A percentile compares a stretch with the other conserved stretches of the same genome.
phyloP scores from a whole-genome alignment of 2,329 filamentous ascomycete genomes.

The Trichoderma guizhouense region DNA sequence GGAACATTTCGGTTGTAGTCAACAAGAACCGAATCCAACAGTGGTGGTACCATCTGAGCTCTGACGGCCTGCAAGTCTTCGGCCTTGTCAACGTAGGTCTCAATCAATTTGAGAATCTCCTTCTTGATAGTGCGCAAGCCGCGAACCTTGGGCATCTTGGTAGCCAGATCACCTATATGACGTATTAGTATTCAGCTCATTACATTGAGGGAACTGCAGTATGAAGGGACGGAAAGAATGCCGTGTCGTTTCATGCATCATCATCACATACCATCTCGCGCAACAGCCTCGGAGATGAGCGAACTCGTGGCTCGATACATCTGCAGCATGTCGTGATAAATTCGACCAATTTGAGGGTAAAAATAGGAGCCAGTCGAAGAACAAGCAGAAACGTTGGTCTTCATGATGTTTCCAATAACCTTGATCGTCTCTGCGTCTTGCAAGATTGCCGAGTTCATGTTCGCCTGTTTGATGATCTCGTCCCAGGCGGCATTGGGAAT shows the following conservation, averaged over 20 bases:
- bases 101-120: conserved; percentile 96
- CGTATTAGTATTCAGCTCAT: not conserved
- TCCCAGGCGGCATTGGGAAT: conserved; percentile 95
- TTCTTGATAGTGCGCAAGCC: conserved; percentile 98
- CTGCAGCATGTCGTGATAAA: conserved; percentile 97
- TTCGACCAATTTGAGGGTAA: conserved; percentile 94
- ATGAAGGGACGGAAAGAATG: not conserved
- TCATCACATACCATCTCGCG: conserved; percentile 64
- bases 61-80: conserved; percentile 94
- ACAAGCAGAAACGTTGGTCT: conserved; percentile 98
- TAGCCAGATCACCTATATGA: conserved; percentile 74
- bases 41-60: conserved; percentile 88
- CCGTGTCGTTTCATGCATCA: conserved; percentile 30
- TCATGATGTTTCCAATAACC: conserved; percentile 99
- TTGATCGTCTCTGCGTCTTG: conserved; percentile 96
- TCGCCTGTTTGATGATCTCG: conserved; percentile 85
- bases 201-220: not conserved
- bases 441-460: conserved; percentile 77
- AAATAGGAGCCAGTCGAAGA: conserved; percentile 96
- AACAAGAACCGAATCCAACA: conserved; percentile 87
- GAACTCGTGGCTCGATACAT: conserved; percentile 99
- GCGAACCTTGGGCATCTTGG: conserved; percentile 95
- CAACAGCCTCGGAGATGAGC: conserved; percentile 90
- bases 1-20: conserved; percentile 98
- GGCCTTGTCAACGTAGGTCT: conserved; percentile 96